phyloP scores from a whole-genome alignment of 331 rosid genomes.

The Dryas integrifolia region DNA sequence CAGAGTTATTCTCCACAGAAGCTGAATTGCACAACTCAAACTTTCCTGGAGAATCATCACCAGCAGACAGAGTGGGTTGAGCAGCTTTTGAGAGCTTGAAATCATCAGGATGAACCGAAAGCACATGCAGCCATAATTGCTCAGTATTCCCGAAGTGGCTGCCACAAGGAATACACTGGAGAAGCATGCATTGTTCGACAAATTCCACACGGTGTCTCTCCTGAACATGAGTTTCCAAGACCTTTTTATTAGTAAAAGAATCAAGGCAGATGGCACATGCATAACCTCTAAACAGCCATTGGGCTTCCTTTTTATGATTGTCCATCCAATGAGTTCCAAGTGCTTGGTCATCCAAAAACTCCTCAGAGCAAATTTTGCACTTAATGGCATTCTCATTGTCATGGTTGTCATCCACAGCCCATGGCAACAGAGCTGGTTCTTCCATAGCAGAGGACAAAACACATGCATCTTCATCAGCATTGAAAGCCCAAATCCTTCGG shows the following conservation, averaged over 20 bases:
- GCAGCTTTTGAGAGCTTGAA: conserved; percentile 59
- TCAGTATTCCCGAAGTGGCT: conserved; percentile 86
- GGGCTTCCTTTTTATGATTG: conserved; percentile 95
- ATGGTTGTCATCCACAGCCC: conserved; percentile 37
- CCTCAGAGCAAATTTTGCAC: conserved; percentile 78
- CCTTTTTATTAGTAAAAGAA: conserved; percentile 85
- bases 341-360: conserved; percentile 64
- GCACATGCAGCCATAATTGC: conserved; percentile 85
- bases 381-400: conserved; percentile 48
- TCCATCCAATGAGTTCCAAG: conserved; percentile 96
- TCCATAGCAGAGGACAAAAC: conserved; percentile 40
- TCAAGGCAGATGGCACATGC: conserved; percentile 97
- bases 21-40: conserved; percentile 47
- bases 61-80: conserved; percentile 45
- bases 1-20: conserved; percentile 52
- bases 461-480: conserved; percentile 47
- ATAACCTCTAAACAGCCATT: conserved; percentile 93
- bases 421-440: conserved; percentile 53
- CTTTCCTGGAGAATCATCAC: conserved; percentile 55
- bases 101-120: conserved; percentile 63
- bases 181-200: conserved; percentile 96
- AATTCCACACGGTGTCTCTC: conserved; percentile 93
- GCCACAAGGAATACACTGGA: conserved; percentile 95
- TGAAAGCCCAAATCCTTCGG: conserved; percentile 68
- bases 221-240: conserved; percentile 87